These are phyloP conservation scores for Acmispon strigosus DNA, from an alignment of 306 rosid species.

Conservation along the genomic window DNA sequence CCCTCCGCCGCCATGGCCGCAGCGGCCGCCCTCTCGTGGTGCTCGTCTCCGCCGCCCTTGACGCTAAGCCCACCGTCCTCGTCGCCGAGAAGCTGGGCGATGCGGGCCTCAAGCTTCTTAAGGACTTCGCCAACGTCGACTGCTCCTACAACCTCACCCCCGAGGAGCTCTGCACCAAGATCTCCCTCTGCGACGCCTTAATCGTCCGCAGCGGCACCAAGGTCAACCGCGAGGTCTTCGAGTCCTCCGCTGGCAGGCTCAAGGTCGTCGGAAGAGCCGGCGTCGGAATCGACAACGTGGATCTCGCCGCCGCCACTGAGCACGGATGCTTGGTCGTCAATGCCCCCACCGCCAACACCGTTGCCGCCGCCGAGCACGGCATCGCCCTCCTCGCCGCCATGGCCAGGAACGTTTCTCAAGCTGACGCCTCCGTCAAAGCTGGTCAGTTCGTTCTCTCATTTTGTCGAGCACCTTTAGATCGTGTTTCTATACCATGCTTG, in stretches of 20 bases:
- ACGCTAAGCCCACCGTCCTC: constrained; percentile 83
- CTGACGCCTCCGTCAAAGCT: constrained; percentile 89
- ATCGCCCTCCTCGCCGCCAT: constrained; percentile 85
- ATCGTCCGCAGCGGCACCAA: constrained; percentile 95
- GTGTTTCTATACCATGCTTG: background rate
- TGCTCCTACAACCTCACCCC: constrained; percentile 76
- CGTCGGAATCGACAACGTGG: constrained; percentile 96
- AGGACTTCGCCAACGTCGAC: constrained; percentile 84
- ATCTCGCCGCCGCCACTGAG: constrained; percentile 99
- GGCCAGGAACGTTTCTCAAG: constrained; percentile 97
- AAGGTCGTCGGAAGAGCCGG: constrained; percentile 98
- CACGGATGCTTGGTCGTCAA: constrained; percentile 91
- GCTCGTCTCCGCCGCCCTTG: constrained; percentile 47
- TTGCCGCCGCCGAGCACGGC: constrained; percentile 97
- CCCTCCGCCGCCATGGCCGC: constrained; percentile 27
- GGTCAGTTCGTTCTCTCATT: constrained; percentile 51
- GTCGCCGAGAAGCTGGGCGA: constrained; percentile 96
- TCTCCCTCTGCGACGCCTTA: constrained; percentile 94
- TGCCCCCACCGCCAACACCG: constrained; percentile 95
- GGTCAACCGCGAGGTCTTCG: constrained; percentile 87
- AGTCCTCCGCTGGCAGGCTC: constrained; percentile 82
- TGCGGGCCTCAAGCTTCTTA: constrained; percentile 60
- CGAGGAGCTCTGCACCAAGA: constrained; percentile 95
- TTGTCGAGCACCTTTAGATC: constrained; percentile 18
- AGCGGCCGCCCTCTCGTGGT: constrained; percentile 27